Evolutionary conservation across 1,139 yeast species (phyloP), one percentile per base, ranked within the genome.

Genomic region (Pichia sp.): DNA sequence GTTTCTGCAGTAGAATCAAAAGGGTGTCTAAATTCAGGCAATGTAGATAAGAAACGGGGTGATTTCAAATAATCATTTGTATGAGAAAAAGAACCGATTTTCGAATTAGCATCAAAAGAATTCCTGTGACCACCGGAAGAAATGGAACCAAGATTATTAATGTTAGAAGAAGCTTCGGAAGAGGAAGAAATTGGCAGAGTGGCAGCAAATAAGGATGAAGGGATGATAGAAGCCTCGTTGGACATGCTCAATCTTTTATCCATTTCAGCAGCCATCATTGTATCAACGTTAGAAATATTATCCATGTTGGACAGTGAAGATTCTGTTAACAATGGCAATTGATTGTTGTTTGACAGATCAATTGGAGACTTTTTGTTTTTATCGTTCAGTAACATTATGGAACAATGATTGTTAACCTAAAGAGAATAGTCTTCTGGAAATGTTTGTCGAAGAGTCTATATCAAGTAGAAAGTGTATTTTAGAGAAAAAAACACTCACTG

Each of bases 31-130:
- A 27, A 32, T 8, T 27, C 24, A 5, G 32, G 24, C n/a, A 30
- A 13, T 13, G 19, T 8, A n/a, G 34, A 15, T 9, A 18, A 7
- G 8, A 24, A 31, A 7, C 13, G 18, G 9, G 40, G 34, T n/a
- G 35, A 31, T 19, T 35, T 35, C 14, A 22, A 18, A 21, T 15
- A 11, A 16, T 40, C 42, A 36, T 35, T 37, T 24, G 40, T 10
- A 23, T 37, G 42, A 10, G 26, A 27, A 22, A 31, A 27, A 3
- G 42, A 34, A 11, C 42, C 42, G 14, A 39, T 19, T 28, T 31
- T 39, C 2, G 36, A 21, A 23, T 35, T 39, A 11, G 42, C 21
- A 16, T 39, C 42, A 16, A 35, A 26, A 4, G 42, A 39, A 21
- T 30, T 31, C 27, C 42, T 31, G n/a, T 28, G 35, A 18, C n/a